A percentile compares a stretch with the other conserved stretches of the same genome.
These are phyloP conservation scores for Polychytrium aggregatum DNA, from an alignment of 192 early-diverging fungal species.

Conservation along the genomic window DNA sequence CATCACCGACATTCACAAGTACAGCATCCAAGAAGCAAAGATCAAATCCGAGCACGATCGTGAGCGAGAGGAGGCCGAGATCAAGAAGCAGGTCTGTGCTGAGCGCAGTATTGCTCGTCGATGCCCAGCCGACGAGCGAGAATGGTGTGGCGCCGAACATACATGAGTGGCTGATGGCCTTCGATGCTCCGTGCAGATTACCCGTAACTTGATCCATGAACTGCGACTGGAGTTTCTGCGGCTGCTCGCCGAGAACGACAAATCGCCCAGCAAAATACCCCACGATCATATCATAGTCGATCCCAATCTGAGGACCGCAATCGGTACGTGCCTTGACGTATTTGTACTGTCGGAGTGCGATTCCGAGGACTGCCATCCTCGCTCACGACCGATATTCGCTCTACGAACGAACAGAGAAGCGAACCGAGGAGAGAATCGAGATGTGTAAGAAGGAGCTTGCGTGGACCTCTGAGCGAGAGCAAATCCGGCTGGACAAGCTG, in stretches of 20 bases:
- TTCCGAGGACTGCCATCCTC: background rate
- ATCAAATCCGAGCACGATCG: slow-evolving; percentile 45
- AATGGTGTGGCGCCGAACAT: no score
- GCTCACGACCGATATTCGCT: background rate
- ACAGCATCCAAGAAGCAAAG: slow-evolving; percentile 48
- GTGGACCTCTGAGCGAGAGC: slow-evolving; percentile 46
- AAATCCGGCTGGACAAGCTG: slow-evolving; percentile 39
- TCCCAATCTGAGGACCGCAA: slow-evolving; percentile 26
- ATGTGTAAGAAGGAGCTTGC: slow-evolving; percentile 39
- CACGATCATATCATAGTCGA: slow-evolving; percentile 5
- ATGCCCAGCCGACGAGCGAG: no score
- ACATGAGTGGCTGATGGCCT: no score
- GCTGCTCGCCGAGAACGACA: slow-evolving; percentile 34
- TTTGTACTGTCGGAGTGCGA: no score
- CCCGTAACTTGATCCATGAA: slow-evolving; percentile 30
- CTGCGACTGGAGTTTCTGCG: slow-evolving; percentile 39
- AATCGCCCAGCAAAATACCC: no score
- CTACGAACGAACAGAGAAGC: slow-evolving; percentile 23
- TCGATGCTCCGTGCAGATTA: no score
- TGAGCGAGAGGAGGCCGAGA: slow-evolving; percentile 41
- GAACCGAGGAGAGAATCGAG: slow-evolving; percentile 27
- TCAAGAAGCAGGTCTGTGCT: slow-evolving; percentile 34
- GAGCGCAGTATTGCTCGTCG: no score
- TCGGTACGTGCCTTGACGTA: slow-evolving; percentile 30
- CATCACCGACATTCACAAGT: slow-evolving; percentile 35